phyloP scores from a whole-genome alignment of 75 land plant genomes.

The Pinus tabuliformis region DNA sequence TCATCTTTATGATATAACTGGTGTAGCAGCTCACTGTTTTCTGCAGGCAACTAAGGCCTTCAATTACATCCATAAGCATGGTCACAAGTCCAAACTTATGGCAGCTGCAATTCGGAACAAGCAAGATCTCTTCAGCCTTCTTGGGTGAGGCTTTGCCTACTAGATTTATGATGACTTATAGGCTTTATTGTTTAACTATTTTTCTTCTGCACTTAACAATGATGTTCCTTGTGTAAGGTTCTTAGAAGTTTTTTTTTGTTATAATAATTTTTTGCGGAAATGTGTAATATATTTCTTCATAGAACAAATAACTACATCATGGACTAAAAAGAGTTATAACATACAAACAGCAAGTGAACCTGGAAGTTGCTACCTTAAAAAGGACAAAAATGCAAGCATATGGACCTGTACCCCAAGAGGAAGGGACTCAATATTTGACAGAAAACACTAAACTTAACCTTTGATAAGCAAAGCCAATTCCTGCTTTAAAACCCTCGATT shows the following conservation, averaged over 20 bases:
- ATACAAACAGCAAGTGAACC: no score
- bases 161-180: not conserved
- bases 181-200: not conserved
- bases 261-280: no score
- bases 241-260: not conserved
- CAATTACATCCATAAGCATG: slow-evolving; percentile 89
- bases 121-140: slow-evolving; percentile 90
- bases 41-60: slow-evolving; percentile 84
- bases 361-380: no score
- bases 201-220: not conserved
- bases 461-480: not conserved
- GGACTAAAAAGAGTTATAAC: no score
- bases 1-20: not conserved
- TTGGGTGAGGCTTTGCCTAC: slow-evolving; percentile 55
- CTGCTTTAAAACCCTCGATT: no score
- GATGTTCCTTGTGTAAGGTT: not conserved
- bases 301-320: no score
- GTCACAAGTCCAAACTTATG: slow-evolving; percentile 89
- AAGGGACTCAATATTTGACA: not conserved
- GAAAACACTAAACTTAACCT: not conserved
- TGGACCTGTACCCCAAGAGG: no score
- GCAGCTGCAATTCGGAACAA: slow-evolving; percentile 96
- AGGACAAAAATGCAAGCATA: no score
- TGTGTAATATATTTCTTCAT: no score
- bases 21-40: slow-evolving; percentile 1